Evolutionary conservation across 768 basidiomycete species (phyloP), one percentile per base, ranked within the genome.

Genomic region (Tubosaeta sp.): DNA sequence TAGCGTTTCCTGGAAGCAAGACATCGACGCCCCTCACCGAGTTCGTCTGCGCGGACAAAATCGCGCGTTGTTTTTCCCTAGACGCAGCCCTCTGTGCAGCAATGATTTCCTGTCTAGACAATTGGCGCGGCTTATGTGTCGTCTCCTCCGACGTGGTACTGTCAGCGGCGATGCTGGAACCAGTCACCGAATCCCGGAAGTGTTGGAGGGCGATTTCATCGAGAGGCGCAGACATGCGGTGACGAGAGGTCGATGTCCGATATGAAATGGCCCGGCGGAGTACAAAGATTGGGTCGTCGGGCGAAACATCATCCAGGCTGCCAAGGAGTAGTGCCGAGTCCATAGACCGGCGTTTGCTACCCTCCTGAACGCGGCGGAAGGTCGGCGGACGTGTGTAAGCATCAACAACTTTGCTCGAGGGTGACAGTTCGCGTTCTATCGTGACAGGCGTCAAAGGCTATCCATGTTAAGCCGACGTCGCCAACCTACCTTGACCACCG

Each of bases 251-350:
- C 1, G 85, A 83, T 50, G 73, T 81, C 31, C 89, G 82, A 62
- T 91, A 90, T 9, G 83, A 81, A 11, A 79, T 76, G 1, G 92
- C 88, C 38, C 91, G 85, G 14, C 95, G 89, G 13, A 98, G 81
- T 51, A 95, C 76, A 69, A 99, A 98, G 53, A 87, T 72, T 0
- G 97, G 97, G 59, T 99, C 97, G 22, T 88, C 84, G 0, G 85
- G 73, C 25, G 77, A 76, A 50, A 97, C 75, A 62, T 98, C 95
- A 6, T 90, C 85, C 12, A 76, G 46, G 8, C 73, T 79, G 3
- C 89, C 91, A 22, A 90, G 72, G 6, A 91, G 74, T 46, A 83
- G 77, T 22, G 81, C 74, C 1, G 90, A 84, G 65, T 99, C 95
- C 4, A 91, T 73, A 0, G 95, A 98, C 7, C 94, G 87, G 12